Evolutionary conservation across 1,284 basidiomycete species (phyloP).

Genomic region (Golubevia sp.): DNA sequence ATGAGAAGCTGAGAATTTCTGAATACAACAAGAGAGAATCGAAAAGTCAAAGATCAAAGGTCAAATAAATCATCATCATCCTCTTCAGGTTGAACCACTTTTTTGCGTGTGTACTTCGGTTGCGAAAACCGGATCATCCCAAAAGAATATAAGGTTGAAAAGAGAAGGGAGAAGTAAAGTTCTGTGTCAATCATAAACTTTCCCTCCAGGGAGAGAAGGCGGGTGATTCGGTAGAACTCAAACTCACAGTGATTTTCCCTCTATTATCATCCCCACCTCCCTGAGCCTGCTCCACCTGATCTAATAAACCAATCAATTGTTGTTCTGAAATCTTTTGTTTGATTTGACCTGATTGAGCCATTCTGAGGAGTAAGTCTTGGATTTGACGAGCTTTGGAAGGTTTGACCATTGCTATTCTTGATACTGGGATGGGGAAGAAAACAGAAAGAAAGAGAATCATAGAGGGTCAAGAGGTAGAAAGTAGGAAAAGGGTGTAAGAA

Average conservation of each 20-base stretch:
- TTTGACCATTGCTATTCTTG: constrained; percentile 89
- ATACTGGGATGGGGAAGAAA: constrained; percentile 66
- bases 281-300: constrained; percentile 72
- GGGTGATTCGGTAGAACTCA: not conserved
- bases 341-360: constrained; percentile 92
- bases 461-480: too few relatives aligned
- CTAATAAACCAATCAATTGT: constrained; percentile 86
- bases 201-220: not conserved
- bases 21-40: too few relatives aligned
- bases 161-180: not conserved
- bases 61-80: constrained; percentile 27
- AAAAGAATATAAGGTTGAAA: not conserved
- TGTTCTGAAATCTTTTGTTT: constrained; percentile 81
- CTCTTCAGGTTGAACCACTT: constrained; percentile 36
- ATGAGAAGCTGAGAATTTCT: too few relatives aligned
- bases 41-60: too few relatives aligned
- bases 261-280: constrained; percentile 12
- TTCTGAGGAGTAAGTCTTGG: constrained; percentile 80
- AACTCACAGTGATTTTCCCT: constrained; percentile 53
- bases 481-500: constrained; percentile 1
- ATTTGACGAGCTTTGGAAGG: constrained; percentile 85
- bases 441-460: constrained; percentile 5
- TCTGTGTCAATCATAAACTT: too few relatives aligned
- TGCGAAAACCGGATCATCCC: too few relatives aligned
- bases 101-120: constrained; percentile 41